Evolutionary conservation across 306 rosid genomes (phyloP).

Genomic region (Acacia acuminata): DNA sequence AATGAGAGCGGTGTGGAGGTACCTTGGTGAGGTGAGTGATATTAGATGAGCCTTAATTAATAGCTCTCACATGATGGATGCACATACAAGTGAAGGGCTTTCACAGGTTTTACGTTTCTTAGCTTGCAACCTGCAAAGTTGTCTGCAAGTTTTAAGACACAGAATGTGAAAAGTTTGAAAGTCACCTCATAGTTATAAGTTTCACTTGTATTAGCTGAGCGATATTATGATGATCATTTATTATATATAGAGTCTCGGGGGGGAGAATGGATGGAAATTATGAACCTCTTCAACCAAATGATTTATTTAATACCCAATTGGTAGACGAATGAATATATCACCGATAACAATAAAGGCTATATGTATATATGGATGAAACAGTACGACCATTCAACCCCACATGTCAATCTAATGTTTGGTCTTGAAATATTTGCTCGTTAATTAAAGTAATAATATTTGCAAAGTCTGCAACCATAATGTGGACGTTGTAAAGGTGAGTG

Average conservation of each 20-base stretch:
- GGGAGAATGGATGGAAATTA: not conserved
- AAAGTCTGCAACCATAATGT: not conserved
- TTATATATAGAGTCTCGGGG: not conserved
- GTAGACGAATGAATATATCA: not conserved
- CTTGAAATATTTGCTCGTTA: not conserved
- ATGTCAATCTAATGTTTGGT: not conserved
- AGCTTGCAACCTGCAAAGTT: not conserved
- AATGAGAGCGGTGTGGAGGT: constrained; percentile 62
- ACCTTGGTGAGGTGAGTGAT: constrained; percentile 31
- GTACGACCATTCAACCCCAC: not conserved
- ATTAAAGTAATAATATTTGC: not conserved
- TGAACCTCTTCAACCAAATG: not conserved
- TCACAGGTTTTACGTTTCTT: constrained; percentile 44
- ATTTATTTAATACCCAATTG: not conserved
- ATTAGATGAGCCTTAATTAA: constrained; percentile 55
- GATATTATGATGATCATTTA: not conserved
- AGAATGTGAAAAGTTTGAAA: not conserved
- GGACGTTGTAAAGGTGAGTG: not conserved
- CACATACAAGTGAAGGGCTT: constrained; percentile 2
- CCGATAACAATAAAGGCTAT: not conserved
- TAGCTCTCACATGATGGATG: constrained; percentile 47
- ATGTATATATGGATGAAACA: not conserved
- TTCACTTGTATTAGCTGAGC: constrained; percentile 5
- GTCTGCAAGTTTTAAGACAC: not conserved
- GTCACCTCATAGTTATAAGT: not conserved